These are phyloP conservation scores for Arctium lappa DNA, from an alignment of 129 eudicot genomes.

Conservation along the genomic window DNA sequence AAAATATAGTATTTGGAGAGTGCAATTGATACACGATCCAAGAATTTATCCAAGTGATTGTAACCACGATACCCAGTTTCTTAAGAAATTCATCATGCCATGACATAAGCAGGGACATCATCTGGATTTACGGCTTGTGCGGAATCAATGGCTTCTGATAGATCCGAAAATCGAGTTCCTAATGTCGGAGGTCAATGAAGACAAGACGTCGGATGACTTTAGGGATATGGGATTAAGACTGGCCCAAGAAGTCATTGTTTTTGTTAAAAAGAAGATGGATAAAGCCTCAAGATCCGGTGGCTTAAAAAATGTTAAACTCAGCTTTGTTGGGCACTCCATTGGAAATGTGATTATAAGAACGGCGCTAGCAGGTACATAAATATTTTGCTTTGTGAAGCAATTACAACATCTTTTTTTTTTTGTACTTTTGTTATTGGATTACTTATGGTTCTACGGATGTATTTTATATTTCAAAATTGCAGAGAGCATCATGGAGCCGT, in stretches of 20 bases:
- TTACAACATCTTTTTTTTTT: not conserved
- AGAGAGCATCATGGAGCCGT: constrained; percentile 97
- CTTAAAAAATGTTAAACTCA: constrained; percentile 72
- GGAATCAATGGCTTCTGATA: constrained; percentile 97
- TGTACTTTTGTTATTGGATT: not conserved
- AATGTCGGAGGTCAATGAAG: constrained; percentile 97
- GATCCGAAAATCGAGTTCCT: constrained; percentile 92
- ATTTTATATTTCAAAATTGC: constrained; percentile 18
- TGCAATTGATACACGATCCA: too few species aligned
- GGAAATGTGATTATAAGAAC: constrained; percentile 92
- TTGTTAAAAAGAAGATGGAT: constrained; percentile 97
- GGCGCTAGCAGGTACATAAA: constrained; percentile 71
- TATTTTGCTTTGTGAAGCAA: not conserved
- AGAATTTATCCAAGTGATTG: too few species aligned
- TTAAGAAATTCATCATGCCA: not conserved
- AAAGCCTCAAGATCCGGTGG: constrained; percentile 74
- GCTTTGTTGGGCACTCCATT: constrained; percentile 98
- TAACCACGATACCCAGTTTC: too few species aligned
- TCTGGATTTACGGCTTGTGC: constrained; percentile 87
- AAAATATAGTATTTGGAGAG: too few species aligned
- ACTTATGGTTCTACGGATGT: constrained; percentile 20
- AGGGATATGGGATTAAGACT: constrained; percentile 96
- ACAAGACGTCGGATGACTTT: constrained; percentile 93
- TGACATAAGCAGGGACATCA: constrained; percentile 81
- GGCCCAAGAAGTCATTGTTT: constrained; percentile 87